phyloP scores from a whole-genome alignment of 2,329 filamentous ascomycete genomes.

The Trichocomaceae sp. region DNA sequence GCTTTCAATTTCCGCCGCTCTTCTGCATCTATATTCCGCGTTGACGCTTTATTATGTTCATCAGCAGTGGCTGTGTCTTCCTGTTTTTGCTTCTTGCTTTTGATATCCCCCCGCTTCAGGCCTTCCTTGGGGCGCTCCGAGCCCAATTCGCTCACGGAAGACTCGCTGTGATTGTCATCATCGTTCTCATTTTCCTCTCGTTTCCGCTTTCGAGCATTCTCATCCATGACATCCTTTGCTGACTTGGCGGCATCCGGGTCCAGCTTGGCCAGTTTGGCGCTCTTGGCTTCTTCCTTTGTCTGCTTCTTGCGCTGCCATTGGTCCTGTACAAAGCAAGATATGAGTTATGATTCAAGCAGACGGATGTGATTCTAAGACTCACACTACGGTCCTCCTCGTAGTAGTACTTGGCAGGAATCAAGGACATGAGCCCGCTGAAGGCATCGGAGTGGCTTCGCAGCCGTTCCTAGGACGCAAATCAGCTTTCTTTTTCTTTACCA shows the following conservation, averaged over 20 bases:
- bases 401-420: constrained; percentile 86
- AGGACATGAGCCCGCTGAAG: constrained; percentile 77
- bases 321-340: constrained; percentile 55
- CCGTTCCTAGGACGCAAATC: constrained; percentile 35
- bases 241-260: constrained; percentile 86
- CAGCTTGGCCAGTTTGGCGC: constrained; percentile 79
- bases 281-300: constrained; percentile 77
- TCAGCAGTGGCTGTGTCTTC: constrained; percentile 23
- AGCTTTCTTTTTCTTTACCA: neutral
- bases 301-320: constrained; percentile 96
- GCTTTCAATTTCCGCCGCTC: constrained; percentile 32
- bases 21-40: constrained; percentile 24
- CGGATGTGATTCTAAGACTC: constrained; percentile 38
- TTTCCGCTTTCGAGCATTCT: constrained; percentile 74
- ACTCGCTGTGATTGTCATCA: constrained; percentile 39
- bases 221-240: constrained; percentile 89
- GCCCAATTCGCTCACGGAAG: constrained; percentile 41
- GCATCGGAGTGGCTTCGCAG: constrained; percentile 57
- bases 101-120: constrained; percentile 44
- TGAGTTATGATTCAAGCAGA: neutral
- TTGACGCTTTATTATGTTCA: constrained; percentile 20
- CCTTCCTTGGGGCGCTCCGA: constrained; percentile 55
- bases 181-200: constrained; percentile 47
- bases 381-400: constrained; percentile 80
- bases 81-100: constrained; percentile 52